phyloP scores from a whole-genome alignment of 2,329 filamentous ascomycete species.

The Fusarium sublunatum region DNA sequence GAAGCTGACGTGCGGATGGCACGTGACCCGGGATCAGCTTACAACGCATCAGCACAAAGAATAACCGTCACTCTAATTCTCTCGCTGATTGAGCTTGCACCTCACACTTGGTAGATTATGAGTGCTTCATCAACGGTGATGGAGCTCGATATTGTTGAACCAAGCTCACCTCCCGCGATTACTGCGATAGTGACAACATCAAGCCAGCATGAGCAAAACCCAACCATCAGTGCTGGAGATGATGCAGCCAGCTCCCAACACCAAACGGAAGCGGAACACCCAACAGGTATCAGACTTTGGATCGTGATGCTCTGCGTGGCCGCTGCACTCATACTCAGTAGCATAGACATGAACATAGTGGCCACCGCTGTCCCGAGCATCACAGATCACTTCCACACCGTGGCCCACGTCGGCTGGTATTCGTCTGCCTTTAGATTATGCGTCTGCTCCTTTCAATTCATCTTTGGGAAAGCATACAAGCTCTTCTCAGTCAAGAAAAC shows the following conservation, averaged over 20 bases:
- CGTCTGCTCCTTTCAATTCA: conserved; percentile 53
- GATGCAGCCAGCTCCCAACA: too few species aligned
- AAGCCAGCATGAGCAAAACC: background rate
- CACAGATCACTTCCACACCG: conserved; percentile 43
- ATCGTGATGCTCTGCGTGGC: conserved; percentile 12
- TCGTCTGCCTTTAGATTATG: conserved; percentile 51
- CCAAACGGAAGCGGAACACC: background rate
- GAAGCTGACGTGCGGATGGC: background rate
- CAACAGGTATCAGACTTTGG: conserved; percentile 10
- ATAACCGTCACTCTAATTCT: background rate
- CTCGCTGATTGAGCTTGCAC: background rate
- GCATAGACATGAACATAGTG: conserved; percentile 43
- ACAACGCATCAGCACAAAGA: background rate
- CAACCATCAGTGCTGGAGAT: too few species aligned
- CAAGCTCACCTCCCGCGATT: fast-evolving
- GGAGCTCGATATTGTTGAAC: background rate
- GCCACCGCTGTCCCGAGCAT: conserved; percentile 43
- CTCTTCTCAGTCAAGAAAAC: conserved; percentile 41
- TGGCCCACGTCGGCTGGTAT: conserved; percentile 44
- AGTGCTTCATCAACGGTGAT: background rate
- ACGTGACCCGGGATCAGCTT: background rate
- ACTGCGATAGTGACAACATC: fast-evolving
- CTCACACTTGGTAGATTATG: too few species aligned
- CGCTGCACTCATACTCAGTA: conserved; percentile 20
- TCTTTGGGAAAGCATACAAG: conserved; percentile 30